Conservation (phyloP, 1,284 basidiomycete species). For the Ceratobasidium papillatum region DNA sequence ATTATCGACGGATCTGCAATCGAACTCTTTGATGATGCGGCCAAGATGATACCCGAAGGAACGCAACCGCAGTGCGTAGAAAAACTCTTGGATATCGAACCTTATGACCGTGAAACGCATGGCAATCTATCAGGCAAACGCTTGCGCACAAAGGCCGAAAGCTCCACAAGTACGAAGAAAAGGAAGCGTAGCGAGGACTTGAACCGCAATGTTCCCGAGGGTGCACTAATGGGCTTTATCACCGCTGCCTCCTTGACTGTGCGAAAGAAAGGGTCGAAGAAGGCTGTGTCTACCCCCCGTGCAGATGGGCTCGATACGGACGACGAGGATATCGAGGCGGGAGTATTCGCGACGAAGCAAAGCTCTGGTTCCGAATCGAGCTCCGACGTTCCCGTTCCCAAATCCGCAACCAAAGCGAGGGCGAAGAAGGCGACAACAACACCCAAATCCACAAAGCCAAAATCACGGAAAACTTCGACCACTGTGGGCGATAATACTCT, state of each 20-base stretch:
- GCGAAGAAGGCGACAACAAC: conserved; percentile 26
- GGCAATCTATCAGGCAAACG: conserved; percentile 51
- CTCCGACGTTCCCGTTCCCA: conserved; percentile 10
- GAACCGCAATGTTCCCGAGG: conserved; percentile 69
- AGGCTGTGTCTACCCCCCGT: conserved; percentile 42
- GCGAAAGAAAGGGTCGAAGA: conserved; percentile 45
- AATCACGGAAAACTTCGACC: conserved; percentile 43
- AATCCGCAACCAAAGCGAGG: conserved; percentile 13
- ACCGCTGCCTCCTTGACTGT: conserved; percentile 65
- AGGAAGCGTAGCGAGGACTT: conserved; percentile 74
- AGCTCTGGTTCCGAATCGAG: neutral
- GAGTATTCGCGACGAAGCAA: conserved; percentile 19
- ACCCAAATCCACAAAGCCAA: conserved; percentile 33
- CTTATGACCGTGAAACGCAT: conserved; percentile 67
- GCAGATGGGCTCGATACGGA: conserved; percentile 40
- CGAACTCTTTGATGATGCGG: conserved; percentile 92
- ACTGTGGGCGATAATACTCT: neutral
- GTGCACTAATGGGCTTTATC: conserved; percentile 70
- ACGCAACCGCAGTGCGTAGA: conserved; percentile 81
- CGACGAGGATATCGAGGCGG: conserved; percentile 37
- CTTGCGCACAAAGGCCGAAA: conserved; percentile 49
- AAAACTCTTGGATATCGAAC: conserved; percentile 80
- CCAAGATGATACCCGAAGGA: conserved; percentile 82
- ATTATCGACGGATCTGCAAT: conserved; percentile 88
- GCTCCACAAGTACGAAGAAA: conserved; percentile 59